Conservation (phyloP, 1,139 yeast species). For the Magnusiomyces starmeri region DNA sequence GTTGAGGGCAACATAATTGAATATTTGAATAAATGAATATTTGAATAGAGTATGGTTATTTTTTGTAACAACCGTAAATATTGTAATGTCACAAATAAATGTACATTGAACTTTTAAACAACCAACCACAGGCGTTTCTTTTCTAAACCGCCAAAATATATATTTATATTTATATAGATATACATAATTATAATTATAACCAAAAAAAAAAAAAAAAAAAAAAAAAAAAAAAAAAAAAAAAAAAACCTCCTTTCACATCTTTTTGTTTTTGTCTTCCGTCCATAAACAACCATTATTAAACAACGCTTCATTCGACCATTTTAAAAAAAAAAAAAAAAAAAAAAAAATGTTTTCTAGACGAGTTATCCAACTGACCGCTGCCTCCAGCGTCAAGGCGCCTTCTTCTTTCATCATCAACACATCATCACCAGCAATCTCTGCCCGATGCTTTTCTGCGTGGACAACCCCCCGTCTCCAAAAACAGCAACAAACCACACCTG, state of each 20-base stretch:
- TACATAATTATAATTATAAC: too few relatives aligned
- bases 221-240: background rate
- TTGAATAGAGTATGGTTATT: background rate
- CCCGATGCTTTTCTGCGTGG: conserved; percentile 2
- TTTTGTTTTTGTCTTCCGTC: too few relatives aligned
- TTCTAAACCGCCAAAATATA: background rate
- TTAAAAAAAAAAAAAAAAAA: background rate
- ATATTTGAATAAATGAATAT: too few relatives aligned
- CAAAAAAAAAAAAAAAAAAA: too few relatives aligned
- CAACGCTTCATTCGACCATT: too few relatives aligned
- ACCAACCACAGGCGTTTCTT: conserved; percentile 5
- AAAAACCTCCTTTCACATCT: background rate
- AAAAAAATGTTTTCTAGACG: background rate
- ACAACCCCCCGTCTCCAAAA: background rate
- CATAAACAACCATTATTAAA: too few relatives aligned
- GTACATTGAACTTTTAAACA: background rate
- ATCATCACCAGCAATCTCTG: too few relatives aligned
- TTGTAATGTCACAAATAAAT: conserved; percentile 5
- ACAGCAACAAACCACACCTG: conserved; percentile 5
- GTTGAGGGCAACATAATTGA: too few relatives aligned
- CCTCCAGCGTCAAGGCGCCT: too few relatives aligned
- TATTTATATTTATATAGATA: too few relatives aligned
- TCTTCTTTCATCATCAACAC: too few relatives aligned
- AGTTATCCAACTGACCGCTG: too few relatives aligned
- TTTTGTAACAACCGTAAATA: background rate